These are phyloP conservation scores for Myxozyma mucilagina DNA, from an alignment of 805 yeast genomes.

Conservation along the genomic window DNA sequence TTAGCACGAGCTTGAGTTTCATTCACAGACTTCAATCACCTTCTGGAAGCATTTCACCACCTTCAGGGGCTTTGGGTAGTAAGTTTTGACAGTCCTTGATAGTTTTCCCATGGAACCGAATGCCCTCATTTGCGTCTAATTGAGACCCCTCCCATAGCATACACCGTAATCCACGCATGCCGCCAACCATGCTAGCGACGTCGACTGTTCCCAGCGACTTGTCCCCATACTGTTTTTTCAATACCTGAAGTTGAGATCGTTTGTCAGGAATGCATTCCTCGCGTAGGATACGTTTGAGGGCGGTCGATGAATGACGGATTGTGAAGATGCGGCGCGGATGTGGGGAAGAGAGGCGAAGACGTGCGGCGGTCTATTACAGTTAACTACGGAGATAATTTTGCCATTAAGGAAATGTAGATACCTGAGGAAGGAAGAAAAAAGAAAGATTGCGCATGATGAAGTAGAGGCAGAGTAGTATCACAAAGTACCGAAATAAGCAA, in stretches of 20 bases:
- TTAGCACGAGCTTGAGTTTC: background rate
- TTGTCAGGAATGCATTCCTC: slow-evolving; percentile 48
- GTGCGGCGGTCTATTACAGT: background rate
- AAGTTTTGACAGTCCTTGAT: slow-evolving; percentile 67
- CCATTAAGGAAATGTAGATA: too few relatives aligned
- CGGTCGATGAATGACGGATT: slow-evolving; percentile 26
- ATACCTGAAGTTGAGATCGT: slow-evolving; percentile 44
- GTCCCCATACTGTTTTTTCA: slow-evolving; percentile 44
- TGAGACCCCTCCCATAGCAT: slow-evolving; percentile 80
- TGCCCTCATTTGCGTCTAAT: slow-evolving; percentile 73
- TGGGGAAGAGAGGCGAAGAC: background rate
- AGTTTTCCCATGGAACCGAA: slow-evolving; percentile 75
- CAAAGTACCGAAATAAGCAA: too few relatives aligned
- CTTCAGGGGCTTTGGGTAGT: slow-evolving; percentile 58
- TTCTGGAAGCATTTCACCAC: slow-evolving; percentile 69
- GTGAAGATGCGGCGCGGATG: slow-evolving; percentile 2
- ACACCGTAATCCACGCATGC: slow-evolving; percentile 77
- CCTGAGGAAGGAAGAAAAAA: too few relatives aligned
- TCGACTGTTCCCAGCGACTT: slow-evolving; percentile 50
- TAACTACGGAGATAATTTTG: too few relatives aligned
- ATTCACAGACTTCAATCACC: slow-evolving; percentile 38
- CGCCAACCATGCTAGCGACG: slow-evolving; percentile 56
- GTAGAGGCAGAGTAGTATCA: too few relatives aligned
- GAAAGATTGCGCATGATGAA: too few relatives aligned
- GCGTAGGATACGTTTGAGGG: slow-evolving; percentile 42